Base-by-base conservation (phyloP, 345 rosid species). In the Gossypium thurberi region DNA sequence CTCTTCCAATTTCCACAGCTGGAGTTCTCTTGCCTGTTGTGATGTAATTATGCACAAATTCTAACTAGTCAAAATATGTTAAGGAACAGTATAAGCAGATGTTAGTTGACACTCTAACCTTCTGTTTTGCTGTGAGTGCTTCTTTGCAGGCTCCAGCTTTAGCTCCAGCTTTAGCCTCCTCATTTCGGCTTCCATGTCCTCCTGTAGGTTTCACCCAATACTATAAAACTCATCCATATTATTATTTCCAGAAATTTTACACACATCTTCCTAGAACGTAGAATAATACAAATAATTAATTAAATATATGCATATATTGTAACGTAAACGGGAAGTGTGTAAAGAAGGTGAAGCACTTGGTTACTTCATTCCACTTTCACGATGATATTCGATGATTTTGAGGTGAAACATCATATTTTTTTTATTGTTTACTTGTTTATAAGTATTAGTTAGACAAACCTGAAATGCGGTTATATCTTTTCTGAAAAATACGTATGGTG, bases 141-240 rank as follows among this genome's bases (percentile, higher is more conserved):
- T 94, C 98, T 77, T 88, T 92, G 83, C 97, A 94, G 64, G 21
- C 21, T n/a, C n/a, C 97, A 97, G 98, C 83, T 90, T 92, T 37
- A 94, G 85, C 85, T 94, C 98, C 77, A 87, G 83, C 80, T 69
- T 94, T 33, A 92, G 88, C 86, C 95, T 89, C 82, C 87, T 86
- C 98, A 94, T 92, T 85, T 92, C 95, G 17, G 90, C 90, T 82
- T 94, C 97, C 58, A 87, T 82, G 43, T 94, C 98, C 25, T 90
- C 97, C 90, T 91, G 86, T 28, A 71, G 37, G 51, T 43, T 15
- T 67, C 73, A 67, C 33, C 65, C 9, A 9, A 26, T 18, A 73
- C 42, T 28, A 76, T 46, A 28, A 48, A 47, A 59, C 10, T 33
- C 18, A 46, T 70, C 26, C 7, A 12, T 73, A 8, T 28, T 3